Evolutionary conservation across 164 flowering plant species (phyloP).

Genomic region (Vitis cinerea): DNA sequence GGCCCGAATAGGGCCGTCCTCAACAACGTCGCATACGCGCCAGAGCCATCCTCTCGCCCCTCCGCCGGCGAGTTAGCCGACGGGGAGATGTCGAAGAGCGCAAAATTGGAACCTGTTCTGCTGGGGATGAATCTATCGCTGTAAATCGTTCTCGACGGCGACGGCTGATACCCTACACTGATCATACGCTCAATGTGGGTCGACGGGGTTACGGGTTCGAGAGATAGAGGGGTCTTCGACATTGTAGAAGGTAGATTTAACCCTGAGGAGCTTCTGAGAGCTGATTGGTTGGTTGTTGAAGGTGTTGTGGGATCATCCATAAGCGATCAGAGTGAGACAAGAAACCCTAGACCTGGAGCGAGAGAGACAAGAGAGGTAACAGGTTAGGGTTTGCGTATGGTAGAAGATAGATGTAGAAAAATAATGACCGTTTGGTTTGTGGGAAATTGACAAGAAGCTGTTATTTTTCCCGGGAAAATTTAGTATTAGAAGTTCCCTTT

Average conservation of each 20-base stretch:
- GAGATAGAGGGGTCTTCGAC: conserved; percentile 22
- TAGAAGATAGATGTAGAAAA: no score
- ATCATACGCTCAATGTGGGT: conserved; percentile 38
- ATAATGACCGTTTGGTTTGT: background rate
- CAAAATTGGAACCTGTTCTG: conserved; percentile 83
- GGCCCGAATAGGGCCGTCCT: conserved; percentile 71
- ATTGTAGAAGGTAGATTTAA: conserved; percentile 43
- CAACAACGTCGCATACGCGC: conserved; percentile 55
- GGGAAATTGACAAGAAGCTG: conserved; percentile 14
- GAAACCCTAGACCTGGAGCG: conserved; percentile 14
- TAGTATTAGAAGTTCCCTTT: background rate
- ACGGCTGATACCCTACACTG: conserved; percentile 32
- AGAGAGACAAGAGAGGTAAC: conserved; percentile 2
- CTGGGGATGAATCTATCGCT: conserved; percentile 89
- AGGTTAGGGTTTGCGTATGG: no score
- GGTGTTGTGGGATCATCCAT: conserved; percentile 33
- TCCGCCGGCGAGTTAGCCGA: conserved; percentile 33
- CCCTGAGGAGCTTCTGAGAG: conserved; percentile 12
- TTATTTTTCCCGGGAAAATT: conserved; percentile 32
- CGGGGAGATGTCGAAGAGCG: conserved; percentile 54
- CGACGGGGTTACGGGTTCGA: conserved; percentile 28
- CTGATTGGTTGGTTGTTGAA: conserved; percentile 14
- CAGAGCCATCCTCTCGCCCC: conserved; percentile 49
- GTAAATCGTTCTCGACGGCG: conserved; percentile 71
- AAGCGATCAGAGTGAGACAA: background rate